phyloP scores from a whole-genome alignment of 306 rosid genomes.

The Rosa persica region DNA sequence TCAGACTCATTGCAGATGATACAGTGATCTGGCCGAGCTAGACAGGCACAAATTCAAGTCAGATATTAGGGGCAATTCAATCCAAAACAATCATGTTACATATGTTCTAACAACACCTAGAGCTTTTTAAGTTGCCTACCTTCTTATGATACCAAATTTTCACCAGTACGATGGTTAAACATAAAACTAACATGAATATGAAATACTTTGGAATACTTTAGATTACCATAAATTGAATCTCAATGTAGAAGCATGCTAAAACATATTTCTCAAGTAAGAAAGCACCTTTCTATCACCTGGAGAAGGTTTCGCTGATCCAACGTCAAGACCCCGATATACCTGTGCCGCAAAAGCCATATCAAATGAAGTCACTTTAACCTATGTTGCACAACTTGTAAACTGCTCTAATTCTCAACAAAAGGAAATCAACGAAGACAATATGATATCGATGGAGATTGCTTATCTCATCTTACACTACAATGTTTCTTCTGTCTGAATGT shows the following conservation, averaged over 20 bases:
- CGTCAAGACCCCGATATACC: slow-evolving; percentile 86
- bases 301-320: slow-evolving; percentile 96
- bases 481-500: neutral
- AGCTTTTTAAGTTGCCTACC: neutral
- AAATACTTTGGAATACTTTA: neutral
- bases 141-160: neutral
- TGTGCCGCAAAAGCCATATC: slow-evolving; percentile 28
- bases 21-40: neutral
- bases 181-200: neutral
- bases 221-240: neutral
- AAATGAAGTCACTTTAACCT: neutral
- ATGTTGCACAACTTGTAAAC: neutral
- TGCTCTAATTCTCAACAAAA: neutral
- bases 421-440: neutral
- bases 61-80: no score
- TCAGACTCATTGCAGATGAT: neutral
- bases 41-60: neutral
- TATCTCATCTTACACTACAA: neutral
- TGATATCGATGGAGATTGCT: neutral
- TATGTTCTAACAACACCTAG: neutral
- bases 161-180: neutral
- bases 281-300: slow-evolving; percentile 64
- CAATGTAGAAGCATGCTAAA: neutral
- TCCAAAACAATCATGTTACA: neutral
- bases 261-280: slow-evolving; percentile 20